Base-by-base conservation (phyloP, 495 filamentous ascomycete species). In the Beverwykella pulmonaria region DNA sequence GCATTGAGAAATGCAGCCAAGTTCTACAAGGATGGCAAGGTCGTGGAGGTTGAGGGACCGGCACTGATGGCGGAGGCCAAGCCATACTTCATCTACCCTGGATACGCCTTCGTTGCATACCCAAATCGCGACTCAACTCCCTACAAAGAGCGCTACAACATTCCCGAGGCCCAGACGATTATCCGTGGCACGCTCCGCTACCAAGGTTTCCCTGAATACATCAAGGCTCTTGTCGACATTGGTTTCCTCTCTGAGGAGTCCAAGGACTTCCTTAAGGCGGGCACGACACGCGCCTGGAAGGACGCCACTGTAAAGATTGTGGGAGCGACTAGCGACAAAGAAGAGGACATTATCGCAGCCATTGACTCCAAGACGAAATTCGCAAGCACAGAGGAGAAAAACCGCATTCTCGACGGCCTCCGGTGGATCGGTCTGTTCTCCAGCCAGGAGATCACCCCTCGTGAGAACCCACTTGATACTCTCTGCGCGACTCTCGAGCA, bases 51-150 rank as follows among this genome's bases (percentile, higher is more conserved):
- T 8, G 47, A 41, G 34, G 61, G 68, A 32, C 55, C 63, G 19
- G 88, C 92, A 22, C 84, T 98, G 49, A 97, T 97, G 94, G 88
- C 79, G 53, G 83, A 83, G 50, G 91, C 93, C 19, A 92, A 93
- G 82, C 92, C 93, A 10, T 97, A 97, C 84, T 85, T 83, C 72
- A 93, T 96, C 81, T 94, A 92, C 78, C 90, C 90, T 44, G 79
- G 92, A 32, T 97, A 87, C 73, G 87, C 90, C 25, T 94, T 97
- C 72, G 92, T 96, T 57, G 92, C 89, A 9, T 98, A 98, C 77
- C 91, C 92, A 12, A 97, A 97, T 84, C 83, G 93, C 59, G 92
- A 97, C 78, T 94, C 90, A 1, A 92, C 87, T 0, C 82, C 87
- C 19, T 98, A 90, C 84, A 86, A 85, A 66, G 90, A 95, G 81